Percentiles rank a stretch among this genome's conserved stretches.
These are phyloP conservation scores for Colletotrichum musae DNA, from an alignment of 2,329 filamentous ascomycete species.

Conservation along the genomic window DNA sequence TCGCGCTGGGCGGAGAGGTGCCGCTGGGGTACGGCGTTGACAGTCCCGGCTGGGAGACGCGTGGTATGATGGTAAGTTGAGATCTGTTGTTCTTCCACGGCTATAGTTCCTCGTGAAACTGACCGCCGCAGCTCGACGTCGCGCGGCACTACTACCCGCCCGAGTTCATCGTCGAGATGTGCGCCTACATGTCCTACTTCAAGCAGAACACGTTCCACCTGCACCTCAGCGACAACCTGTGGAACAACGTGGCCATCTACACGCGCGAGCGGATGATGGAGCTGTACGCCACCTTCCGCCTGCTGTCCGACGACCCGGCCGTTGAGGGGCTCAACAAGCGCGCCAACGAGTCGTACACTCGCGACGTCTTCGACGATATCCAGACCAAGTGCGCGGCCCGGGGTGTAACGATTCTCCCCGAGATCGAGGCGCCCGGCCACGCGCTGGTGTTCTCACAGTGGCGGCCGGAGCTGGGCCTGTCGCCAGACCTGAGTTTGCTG, in stretches of 20 bases:
- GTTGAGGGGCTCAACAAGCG: constrained; percentile 65
- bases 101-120: too few species aligned
- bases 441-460: constrained; percentile 70
- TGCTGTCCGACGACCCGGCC: constrained; percentile 63
- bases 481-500: constrained; percentile 62
- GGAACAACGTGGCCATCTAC: constrained; percentile 65
- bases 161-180: constrained; percentile 69
- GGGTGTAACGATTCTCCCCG: constrained; percentile 71
- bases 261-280: constrained; percentile 61
- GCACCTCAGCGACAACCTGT: constrained; percentile 71
- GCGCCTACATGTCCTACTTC: constrained; percentile 72
- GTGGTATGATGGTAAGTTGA: constrained; percentile 58
- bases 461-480: constrained; percentile 68
- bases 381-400: constrained; percentile 66
- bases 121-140: constrained; percentile 58
- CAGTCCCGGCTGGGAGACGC: constrained; percentile 63
- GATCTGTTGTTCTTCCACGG: too few species aligned
- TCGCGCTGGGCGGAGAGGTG: constrained; percentile 57
- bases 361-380: constrained; percentile 65
- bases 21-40: constrained; percentile 61
- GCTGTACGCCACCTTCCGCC: constrained; percentile 69
- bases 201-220: constrained; percentile 73
- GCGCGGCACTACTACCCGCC: constrained; percentile 70
- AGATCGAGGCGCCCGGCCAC: constrained; percentile 73
- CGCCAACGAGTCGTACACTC: constrained; percentile 69